These are phyloP conservation scores for Zalaria obscura DNA, from an alignment of 2,329 filamentous ascomycete genomes.

Conservation along the genomic window DNA sequence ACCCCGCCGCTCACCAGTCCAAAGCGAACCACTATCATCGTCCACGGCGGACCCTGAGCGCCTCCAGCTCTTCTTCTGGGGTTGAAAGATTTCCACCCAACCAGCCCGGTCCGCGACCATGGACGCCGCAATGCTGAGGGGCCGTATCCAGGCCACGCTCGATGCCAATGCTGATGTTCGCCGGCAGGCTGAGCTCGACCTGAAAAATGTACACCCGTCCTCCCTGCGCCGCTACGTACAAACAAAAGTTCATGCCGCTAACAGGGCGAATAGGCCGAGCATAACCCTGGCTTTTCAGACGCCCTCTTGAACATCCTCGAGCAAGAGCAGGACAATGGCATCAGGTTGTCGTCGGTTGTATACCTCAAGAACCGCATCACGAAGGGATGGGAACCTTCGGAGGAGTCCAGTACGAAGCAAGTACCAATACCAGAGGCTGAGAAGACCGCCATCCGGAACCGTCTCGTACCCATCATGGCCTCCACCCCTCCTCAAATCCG, in stretches of 20 bases:
- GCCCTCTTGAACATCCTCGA: constrained; percentile 83
- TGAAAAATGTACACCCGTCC: constrained; percentile 55
- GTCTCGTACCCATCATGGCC: constrained; percentile 78
- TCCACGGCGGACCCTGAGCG: neutral
- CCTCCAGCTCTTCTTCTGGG: neutral
- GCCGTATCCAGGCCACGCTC: constrained; percentile 64
- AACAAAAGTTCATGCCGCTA: neutral
- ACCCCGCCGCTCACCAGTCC: no score
- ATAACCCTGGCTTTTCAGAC: constrained; percentile 78
- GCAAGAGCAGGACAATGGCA: constrained; percentile 68
- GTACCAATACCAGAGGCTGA: constrained; percentile 75
- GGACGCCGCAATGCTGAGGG: constrained; percentile 62
- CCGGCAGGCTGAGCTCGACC: constrained; percentile 63
- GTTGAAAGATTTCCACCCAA: constrained; percentile 34
- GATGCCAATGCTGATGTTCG: constrained; percentile 60
- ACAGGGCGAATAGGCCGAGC: constrained; percentile 54
- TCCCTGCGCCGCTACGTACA: neutral
- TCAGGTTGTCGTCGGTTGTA: constrained; percentile 82
- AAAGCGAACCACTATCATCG: neutral
- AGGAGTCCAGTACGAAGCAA: constrained; percentile 42
- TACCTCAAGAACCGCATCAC: constrained; percentile 97
- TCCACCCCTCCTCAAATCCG: constrained; percentile 63
- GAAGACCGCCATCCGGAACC: constrained; percentile 73
- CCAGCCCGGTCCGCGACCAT: constrained; percentile 52
- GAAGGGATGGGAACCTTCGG: constrained; percentile 71